Evolutionary conservation across 345 rosid species (phyloP).

Genomic region (Tarenaya hassleriana): DNA sequence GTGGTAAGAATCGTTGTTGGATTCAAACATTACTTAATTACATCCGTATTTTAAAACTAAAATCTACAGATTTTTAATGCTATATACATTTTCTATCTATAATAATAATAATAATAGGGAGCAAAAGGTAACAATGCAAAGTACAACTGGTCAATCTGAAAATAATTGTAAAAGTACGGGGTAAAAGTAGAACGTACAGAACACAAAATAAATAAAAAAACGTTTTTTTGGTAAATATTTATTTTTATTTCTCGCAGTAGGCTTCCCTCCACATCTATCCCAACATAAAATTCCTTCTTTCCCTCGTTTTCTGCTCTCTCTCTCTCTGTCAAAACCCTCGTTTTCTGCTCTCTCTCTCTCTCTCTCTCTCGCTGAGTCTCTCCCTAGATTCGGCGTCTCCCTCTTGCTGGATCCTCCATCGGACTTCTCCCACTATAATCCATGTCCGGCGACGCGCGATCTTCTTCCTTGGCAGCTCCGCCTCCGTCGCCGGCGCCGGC

Average conservation of each 20-base stretch:
- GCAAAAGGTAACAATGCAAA: constrained; percentile 4
- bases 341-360: too few species aligned
- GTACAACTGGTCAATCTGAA: constrained; percentile 24
- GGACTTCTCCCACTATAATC: constrained; percentile 20
- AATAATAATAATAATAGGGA: neutral
- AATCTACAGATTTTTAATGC: too few species aligned
- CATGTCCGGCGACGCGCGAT: constrained; percentile 55
- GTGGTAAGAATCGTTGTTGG: too few species aligned
- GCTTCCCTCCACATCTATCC: constrained; percentile 74
- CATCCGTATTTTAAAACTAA: too few species aligned
- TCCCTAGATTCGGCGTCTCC: constrained; percentile 15
- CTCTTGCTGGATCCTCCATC: constrained; percentile 37
- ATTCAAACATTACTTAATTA: too few species aligned
- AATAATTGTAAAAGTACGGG: constrained; percentile 16
- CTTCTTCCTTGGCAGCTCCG: constrained; percentile 35
- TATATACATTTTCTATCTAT: too few species aligned
- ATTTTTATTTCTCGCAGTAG: constrained; percentile 3
- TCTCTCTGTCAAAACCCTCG: too few species aligned
- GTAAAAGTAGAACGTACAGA: constrained; percentile 16
- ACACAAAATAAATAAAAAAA: constrained; percentile 5
- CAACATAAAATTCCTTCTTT: constrained; percentile 60
- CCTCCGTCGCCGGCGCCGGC: constrained; percentile 33
- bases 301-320: constrained; percentile 70
- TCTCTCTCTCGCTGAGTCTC: too few species aligned
- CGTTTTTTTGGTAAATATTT: neutral